These are phyloP conservation scores for Emydomyces testavorans DNA, from an alignment of 2,329 filamentous ascomycete species.

Conservation along the genomic window DNA sequence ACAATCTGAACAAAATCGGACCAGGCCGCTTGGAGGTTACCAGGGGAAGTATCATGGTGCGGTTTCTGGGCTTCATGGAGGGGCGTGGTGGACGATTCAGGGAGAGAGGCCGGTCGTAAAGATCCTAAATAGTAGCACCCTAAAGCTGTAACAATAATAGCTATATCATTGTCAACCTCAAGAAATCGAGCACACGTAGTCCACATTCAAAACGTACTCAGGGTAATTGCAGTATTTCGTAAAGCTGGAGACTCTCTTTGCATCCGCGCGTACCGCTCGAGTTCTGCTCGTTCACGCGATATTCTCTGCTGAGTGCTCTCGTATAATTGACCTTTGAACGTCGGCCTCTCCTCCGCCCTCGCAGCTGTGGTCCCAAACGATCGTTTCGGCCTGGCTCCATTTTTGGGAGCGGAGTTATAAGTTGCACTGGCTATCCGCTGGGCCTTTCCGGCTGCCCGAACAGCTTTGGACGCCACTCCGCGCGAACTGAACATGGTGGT, in stretches of 20 bases:
- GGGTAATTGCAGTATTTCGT: conserved; percentile 29
- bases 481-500: conserved; percentile 13
- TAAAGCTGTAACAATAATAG: conserved; percentile 40
- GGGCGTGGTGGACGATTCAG: conserved; percentile 46
- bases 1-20: conserved; percentile 50
- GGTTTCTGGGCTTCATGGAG: conserved; percentile 39
- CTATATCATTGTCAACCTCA: conserved; percentile 26
- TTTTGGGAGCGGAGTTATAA: conserved; percentile 3
- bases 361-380: conserved; percentile 6
- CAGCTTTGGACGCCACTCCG: conserved; percentile 9
- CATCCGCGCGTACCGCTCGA: conserved; percentile 39
- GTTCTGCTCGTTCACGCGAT: conserved; percentile 47
- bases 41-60: conserved; percentile 44
- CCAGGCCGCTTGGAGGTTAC: conserved; percentile 54
- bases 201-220: conserved; percentile 23
- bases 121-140: conserved; percentile 48
- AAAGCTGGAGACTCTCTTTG: conserved; percentile 32
- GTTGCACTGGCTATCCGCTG: conserved; percentile 3
- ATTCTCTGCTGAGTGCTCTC: conserved; percentile 50
- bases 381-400: not conserved
- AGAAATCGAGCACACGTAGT: conserved; percentile 9
- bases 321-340: conserved; percentile 50
- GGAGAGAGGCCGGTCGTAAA: conserved; percentile 36
- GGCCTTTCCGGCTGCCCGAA: conserved; percentile 1
- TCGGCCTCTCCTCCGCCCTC: conserved; percentile 9